phyloP scores from a whole-genome alignment of 2,329 filamentous ascomycete species.

The Calonectria pseudoreteaudii region DNA sequence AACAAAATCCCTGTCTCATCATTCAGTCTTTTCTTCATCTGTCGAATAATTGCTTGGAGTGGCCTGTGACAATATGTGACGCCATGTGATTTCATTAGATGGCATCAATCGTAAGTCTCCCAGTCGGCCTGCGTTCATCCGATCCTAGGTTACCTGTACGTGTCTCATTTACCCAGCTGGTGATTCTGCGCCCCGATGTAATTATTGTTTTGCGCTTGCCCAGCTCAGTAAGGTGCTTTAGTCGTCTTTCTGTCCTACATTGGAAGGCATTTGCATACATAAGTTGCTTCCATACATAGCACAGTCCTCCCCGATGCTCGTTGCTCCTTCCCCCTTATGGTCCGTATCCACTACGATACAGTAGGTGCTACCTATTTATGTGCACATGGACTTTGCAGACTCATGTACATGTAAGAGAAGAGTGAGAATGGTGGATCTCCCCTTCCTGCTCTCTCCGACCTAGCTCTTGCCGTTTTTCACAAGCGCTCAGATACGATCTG shows the following conservation, averaged over 20 bases:
- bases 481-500: slow-evolving; percentile 40
- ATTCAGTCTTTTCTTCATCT: slow-evolving; percentile 13
- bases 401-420: background rate
- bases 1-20: slow-evolving; percentile 15
- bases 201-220: background rate
- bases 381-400: background rate
- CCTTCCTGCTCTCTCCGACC: slow-evolving; percentile 22
- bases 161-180: background rate
- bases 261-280: slow-evolving; percentile 4
- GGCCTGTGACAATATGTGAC: slow-evolving; percentile 16
- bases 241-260: background rate
- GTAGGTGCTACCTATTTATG: slow-evolving; percentile 8
- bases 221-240: background rate
- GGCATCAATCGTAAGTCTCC: slow-evolving; percentile 1
- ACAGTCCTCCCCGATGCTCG: background rate
- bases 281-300: slow-evolving; percentile 1
- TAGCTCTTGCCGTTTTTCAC: slow-evolving; percentile 8
- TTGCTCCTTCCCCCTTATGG: background rate
- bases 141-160: background rate
- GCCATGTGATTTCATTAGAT: slow-evolving; percentile 20
- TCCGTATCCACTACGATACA: background rate
- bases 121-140: slow-evolving; percentile 4
- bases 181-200: background rate
- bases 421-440: slow-evolving; percentile 23
- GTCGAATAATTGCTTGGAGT: slow-evolving; percentile 9